phyloP scores from a whole-genome alignment of 1,139 yeast genomes.

The Insectozyma bohioensis region DNA sequence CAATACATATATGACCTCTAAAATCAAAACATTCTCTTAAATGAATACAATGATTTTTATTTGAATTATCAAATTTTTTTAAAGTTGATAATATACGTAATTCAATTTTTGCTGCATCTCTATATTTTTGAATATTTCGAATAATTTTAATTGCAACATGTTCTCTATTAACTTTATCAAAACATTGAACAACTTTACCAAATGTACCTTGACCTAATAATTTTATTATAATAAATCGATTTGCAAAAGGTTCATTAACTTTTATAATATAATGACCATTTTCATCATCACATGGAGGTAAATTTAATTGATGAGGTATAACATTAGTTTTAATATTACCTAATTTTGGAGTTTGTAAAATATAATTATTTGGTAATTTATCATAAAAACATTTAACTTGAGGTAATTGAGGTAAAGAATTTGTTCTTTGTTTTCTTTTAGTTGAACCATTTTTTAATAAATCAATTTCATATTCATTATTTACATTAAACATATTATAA shows the following conservation, averaged over 20 bases:
- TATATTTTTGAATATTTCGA: slow-evolving; percentile 71
- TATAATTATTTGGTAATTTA: slow-evolving; percentile 38
- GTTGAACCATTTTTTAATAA: slow-evolving; percentile 6
- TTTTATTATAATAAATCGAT: slow-evolving; percentile 63
- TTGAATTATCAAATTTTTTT: slow-evolving; percentile 71
- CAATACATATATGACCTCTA: slow-evolving; percentile 90
- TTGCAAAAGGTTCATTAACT: slow-evolving; percentile 60
- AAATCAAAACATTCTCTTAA: slow-evolving; percentile 89
- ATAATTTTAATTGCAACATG: slow-evolving; percentile 91
- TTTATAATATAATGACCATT: slow-evolving; percentile 82
- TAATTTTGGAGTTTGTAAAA: slow-evolving; percentile 40
- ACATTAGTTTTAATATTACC: slow-evolving; percentile 45
- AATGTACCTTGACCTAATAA: slow-evolving; percentile 96
- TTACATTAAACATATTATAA: slow-evolving; percentile 44
- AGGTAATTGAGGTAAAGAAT: slow-evolving; percentile 71
- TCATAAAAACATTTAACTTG: slow-evolving; percentile 47
- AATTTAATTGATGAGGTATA: slow-evolving; percentile 38
- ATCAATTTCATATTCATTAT: slow-evolving; percentile 19
- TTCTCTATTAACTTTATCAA: slow-evolving; percentile 55
- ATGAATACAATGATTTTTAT: slow-evolving; percentile 71
- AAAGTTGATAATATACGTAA: slow-evolving; percentile 75
- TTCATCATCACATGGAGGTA: slow-evolving; percentile 63
- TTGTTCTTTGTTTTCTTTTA: slow-evolving; percentile 58
- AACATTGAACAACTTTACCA: slow-evolving; percentile 86
- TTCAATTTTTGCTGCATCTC: slow-evolving; percentile 87